Percentiles rank a stretch among this genome's conserved stretches.
Evolutionary conservation across 2,329 filamentous ascomycete species (phyloP).

Genomic region (Ophiostoma sp.): DNA sequence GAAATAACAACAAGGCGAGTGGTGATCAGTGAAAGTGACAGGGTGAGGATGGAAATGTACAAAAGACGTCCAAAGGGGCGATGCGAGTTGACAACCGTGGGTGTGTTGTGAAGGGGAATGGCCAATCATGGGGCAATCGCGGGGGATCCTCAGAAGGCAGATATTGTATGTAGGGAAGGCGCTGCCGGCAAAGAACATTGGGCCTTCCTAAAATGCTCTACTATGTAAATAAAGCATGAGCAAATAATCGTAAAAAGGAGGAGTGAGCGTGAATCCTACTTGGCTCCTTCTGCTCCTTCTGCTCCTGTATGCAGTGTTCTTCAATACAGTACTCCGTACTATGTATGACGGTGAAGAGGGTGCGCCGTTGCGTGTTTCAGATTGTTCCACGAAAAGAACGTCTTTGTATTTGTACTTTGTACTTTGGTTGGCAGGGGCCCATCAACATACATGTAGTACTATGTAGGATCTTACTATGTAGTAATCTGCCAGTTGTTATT

Average conservation of each 20-base stretch:
- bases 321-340: neutral
- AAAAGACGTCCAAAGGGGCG: neutral
- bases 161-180: neutral
- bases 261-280: neutral
- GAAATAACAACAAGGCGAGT: neutral
- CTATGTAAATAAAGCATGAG: neutral
- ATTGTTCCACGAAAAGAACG: constrained; percentile 20
- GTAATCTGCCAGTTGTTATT: neutral
- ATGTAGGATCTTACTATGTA: no score
- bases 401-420: neutral
- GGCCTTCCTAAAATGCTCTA: neutral
- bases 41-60: neutral
- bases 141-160: neutral
- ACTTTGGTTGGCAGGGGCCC: neutral
- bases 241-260: neutral
- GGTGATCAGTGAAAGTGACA: neutral
- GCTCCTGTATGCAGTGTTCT: constrained; percentile 8
- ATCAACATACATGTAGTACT: neutral
- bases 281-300: neutral
- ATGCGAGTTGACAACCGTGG: neutral
- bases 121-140: neutral
- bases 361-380: constrained; percentile 21
- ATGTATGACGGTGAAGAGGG: neutral
- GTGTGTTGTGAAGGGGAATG: neutral
- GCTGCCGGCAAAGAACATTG: neutral